Evolutionary conservation across 805 yeast species (phyloP).

Genomic region (Candida sakaeoensis): DNA sequence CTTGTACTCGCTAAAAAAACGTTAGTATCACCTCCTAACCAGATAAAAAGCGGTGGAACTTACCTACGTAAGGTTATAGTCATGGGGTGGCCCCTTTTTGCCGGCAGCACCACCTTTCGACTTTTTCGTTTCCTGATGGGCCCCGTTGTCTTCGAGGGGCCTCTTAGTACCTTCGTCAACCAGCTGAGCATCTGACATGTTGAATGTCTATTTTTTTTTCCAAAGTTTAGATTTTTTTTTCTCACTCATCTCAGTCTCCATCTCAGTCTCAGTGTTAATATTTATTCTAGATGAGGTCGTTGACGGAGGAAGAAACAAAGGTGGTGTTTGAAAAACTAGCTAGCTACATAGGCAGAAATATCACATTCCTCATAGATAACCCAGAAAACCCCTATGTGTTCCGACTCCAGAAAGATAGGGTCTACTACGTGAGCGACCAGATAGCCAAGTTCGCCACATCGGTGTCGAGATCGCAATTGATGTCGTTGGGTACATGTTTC

Average conservation of each 20-base stretch:
- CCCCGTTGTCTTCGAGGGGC: background rate
- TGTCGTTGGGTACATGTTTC: conserved; percentile 90
- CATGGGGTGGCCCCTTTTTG: conserved; percentile 14
- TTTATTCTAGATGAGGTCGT: conserved; percentile 97
- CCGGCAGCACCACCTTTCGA: conserved; percentile 8
- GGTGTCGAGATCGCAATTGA: conserved; percentile 81
- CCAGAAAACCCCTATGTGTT: conserved; percentile 88
- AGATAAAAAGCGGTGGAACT: conserved; percentile 26
- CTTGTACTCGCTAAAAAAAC: conserved; percentile 26
- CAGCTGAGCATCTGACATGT: conserved; percentile 26
- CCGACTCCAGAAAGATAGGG: conserved; percentile 94
- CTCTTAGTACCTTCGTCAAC: conserved; percentile 39
- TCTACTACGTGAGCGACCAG: conserved; percentile 82
- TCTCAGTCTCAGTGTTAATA: too few relatives aligned
- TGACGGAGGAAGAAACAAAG: conserved; percentile 95
- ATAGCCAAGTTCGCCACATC: conserved; percentile 87
- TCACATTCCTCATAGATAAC: conserved; percentile 80
- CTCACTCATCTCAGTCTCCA: background rate
- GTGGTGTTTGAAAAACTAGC: conserved; percentile 95
- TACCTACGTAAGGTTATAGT: conserved; percentile 54
- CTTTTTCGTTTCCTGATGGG: conserved; percentile 23
- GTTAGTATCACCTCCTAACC: background rate
- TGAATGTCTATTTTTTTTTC: background rate
- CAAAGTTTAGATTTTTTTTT: too few relatives aligned
- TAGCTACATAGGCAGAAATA: conserved; percentile 94